phyloP scores from a whole-genome alignment of 176 grass and related monocot species.

The Chloris gayana region DNA sequence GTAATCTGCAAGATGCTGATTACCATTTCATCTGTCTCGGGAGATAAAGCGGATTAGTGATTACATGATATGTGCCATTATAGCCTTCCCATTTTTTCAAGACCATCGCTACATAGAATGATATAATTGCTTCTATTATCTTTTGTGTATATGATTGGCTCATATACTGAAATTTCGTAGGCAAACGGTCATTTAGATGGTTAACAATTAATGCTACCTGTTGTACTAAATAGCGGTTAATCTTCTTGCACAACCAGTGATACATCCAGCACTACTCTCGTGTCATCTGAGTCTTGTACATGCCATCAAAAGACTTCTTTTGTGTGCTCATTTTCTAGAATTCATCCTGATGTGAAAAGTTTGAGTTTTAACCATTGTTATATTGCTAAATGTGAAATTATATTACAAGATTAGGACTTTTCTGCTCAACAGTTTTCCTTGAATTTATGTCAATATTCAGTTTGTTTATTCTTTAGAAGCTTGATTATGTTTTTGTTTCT shows the following conservation, averaged over 20 bases:
- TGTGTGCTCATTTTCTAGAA: not conserved
- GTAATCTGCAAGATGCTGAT: not conserved
- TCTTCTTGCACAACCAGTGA: not conserved
- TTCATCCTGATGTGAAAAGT: not conserved
- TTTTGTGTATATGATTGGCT: not conserved
- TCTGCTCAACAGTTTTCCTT: not conserved
- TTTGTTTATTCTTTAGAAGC: not conserved
- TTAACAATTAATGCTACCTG: not conserved
- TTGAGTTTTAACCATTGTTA: not conserved
- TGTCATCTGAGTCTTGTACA: not conserved
- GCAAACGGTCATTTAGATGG: not conserved
- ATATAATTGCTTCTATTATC: not conserved
- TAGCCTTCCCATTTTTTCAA: not conserved
- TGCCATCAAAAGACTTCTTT: too few species aligned
- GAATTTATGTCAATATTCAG: not conserved
- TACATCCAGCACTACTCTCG: not conserved
- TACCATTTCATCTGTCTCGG: too few species aligned
- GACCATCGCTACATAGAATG: not conserved
- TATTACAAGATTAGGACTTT: not conserved
- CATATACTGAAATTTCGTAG: not conserved
- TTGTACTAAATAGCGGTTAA: not conserved
- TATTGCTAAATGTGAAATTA: not conserved
- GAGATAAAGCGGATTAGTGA: too few species aligned
- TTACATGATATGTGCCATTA: not conserved
- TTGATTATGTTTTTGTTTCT: conserved; percentile 39